These are phyloP conservation scores for Neofusicoccum umdonicola DNA, from an alignment of 2,329 filamentous ascomycete genomes.

Conservation along the genomic window DNA sequence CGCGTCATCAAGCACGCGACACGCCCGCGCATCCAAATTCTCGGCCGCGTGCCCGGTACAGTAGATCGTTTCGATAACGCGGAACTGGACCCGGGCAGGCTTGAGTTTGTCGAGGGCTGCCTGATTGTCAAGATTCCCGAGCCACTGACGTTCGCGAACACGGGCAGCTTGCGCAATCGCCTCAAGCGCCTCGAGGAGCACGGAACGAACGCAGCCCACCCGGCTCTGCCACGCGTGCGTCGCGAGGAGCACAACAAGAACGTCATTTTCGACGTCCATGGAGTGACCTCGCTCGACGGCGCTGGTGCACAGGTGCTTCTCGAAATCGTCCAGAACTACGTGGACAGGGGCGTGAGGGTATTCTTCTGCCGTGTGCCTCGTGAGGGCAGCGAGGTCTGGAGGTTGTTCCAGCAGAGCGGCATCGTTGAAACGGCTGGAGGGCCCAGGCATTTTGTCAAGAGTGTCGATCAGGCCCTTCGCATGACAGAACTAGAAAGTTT, in stretches of 20 bases:
- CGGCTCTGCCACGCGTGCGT: slow-evolving; percentile 77
- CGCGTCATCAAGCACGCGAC: slow-evolving; percentile 89
- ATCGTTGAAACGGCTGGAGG: slow-evolving; percentile 85
- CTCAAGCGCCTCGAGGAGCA: slow-evolving; percentile 83
- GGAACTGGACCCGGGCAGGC: slow-evolving; percentile 64
- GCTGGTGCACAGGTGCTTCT: slow-evolving; percentile 87
- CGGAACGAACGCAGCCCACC: slow-evolving; percentile 80
- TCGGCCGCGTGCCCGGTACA: slow-evolving; percentile 83
- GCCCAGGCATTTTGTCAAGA: slow-evolving; percentile 71
- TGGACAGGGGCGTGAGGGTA: slow-evolving; percentile 71
- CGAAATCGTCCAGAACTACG: slow-evolving; percentile 82
- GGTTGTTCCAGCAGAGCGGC: slow-evolving; percentile 72
- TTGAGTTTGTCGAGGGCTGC: slow-evolving; percentile 89
- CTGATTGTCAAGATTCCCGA: slow-evolving; percentile 98
- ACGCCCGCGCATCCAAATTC: slow-evolving; percentile 89
- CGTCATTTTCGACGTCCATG: slow-evolving; percentile 95
- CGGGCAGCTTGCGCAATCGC: slow-evolving; percentile 82
- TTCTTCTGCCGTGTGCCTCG: slow-evolving; percentile 65
- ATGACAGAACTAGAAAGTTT: slow-evolving; percentile 71
- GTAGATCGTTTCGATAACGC: slow-evolving; percentile 79
- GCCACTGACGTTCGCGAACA: slow-evolving; percentile 94
- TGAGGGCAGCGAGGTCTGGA: slow-evolving; percentile 60
- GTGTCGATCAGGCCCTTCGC: slow-evolving; percentile 80
- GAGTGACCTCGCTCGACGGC: slow-evolving; percentile 92
- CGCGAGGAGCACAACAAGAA: slow-evolving; percentile 81